A percentile compares a stretch with the other conserved stretches of the same genome.
Evolutionary conservation across 179 eudicot species (phyloP).

Genomic region (Silene coronaria): DNA sequence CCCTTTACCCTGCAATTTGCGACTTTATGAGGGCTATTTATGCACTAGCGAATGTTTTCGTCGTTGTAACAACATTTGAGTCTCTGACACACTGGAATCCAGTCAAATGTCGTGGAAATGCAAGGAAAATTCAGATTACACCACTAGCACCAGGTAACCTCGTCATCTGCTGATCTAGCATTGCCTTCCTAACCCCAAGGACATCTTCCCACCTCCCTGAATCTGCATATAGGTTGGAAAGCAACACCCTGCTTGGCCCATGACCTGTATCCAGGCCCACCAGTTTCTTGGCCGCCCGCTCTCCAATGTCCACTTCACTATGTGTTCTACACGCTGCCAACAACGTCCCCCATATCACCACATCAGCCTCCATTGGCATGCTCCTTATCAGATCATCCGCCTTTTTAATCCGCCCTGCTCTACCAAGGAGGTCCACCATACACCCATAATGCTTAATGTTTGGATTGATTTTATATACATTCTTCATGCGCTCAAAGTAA

Average conservation of each 20-base stretch:
- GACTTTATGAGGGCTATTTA: too few relatives aligned
- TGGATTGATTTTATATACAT: constrained; percentile 47
- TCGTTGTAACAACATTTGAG: background rate
- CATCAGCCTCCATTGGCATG: constrained; percentile 94
- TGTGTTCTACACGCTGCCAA: constrained; percentile 76
- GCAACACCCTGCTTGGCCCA: constrained; percentile 67
- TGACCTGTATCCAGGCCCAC: constrained; percentile 57
- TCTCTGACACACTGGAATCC: background rate
- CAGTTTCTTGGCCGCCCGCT: constrained; percentile 63
- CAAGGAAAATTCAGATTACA: constrained; percentile 24
- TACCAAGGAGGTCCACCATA: constrained; percentile 83
- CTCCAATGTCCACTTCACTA: constrained; percentile 67
- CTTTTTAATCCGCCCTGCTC: constrained; percentile 69
- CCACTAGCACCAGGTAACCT: constrained; percentile 60
- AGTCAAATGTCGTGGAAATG: background rate
- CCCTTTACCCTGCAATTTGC: too few relatives aligned
- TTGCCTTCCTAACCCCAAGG: constrained; percentile 35
- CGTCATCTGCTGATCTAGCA: constrained; percentile 38
- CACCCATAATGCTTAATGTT: constrained; percentile 83
- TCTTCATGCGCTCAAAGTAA: constrained; percentile 59
- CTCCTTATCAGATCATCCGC: constrained; percentile 63
- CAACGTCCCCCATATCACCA: constrained; percentile 82
- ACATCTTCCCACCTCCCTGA: constrained; percentile 66
- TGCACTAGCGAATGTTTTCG: too few relatives aligned
- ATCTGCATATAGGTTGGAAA: constrained; percentile 70